Evolutionary conservation across 2,329 filamentous ascomycete species (phyloP), one percentile per base, ranked within the genome.

Genomic region (Fusarium sp.): DNA sequence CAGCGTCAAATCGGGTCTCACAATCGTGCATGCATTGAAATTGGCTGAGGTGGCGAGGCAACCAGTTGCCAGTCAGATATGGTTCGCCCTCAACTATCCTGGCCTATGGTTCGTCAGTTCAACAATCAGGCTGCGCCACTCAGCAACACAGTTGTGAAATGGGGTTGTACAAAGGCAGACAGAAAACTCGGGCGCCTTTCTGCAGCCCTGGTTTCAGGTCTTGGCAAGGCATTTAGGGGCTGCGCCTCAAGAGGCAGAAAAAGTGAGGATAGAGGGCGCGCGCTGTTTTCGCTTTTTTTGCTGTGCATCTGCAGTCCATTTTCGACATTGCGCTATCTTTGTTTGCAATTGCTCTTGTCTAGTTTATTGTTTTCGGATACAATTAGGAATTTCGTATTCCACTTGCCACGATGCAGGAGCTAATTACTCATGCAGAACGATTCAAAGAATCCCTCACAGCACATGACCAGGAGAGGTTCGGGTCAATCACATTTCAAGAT

Each of bases 21-120:
- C 27, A 7, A 36, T 12, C 10, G 31, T 51, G 34, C 34, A 27
- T 28, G 6, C 10, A 51, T 28, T 50, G 48, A 51, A 34, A 51
- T 18, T 18, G 23, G 48, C 48, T 51, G 48, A 51, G 18, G 27
- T 34, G 48, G 34, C 48, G 13, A 51, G 48, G 48, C 48, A 51
- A 27, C 48, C 48, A 16, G 18, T 51, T 11, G 48, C 28, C 27
- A 23, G 48, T 39, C 27, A 31, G 37, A 28, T 15, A 27, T 39
- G 48, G 48, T 51, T 51, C 48, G 48, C 48, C 16, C 6, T 15
- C 16, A 34, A 39, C 30, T 10, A 39, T 39, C 13, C 8, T 4
- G 34, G 2, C 16, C 18, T 28, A 28, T 51, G 48, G 48, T 51
- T 51, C 48, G 48, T 15, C 48, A 39, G n/a, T 51, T 11, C 27